Evolutionary conservation across 1,284 basidiomycete species (phyloP).

Genomic region (Tetrapyrgos nigripes): DNA sequence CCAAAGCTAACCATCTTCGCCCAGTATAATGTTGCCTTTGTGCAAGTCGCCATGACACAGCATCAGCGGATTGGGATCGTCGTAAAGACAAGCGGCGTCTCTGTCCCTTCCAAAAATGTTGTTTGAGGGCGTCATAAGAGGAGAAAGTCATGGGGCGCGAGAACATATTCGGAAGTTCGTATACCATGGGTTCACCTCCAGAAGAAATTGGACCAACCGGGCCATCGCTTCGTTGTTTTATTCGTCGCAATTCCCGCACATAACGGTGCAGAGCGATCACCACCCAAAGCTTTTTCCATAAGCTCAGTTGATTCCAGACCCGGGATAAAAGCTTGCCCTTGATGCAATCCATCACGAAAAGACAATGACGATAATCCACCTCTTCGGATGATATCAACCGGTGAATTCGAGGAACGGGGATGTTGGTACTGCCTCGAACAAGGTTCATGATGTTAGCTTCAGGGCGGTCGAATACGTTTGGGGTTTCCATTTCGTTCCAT

Average conservation of each 20-base stretch:
- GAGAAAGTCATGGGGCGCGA: background rate
- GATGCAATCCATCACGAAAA: conserved; percentile 15
- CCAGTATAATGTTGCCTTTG: background rate
- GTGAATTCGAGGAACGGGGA: conserved; percentile 8
- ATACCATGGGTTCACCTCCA: background rate
- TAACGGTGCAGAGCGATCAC: background rate
- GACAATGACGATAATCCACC: background rate
- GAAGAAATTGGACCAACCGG: background rate
- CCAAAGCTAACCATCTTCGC: background rate
- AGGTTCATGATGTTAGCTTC: conserved; percentile 9
- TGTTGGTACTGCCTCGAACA: background rate
- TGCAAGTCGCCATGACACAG: background rate
- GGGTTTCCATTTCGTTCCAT: no score
- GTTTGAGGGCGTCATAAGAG: background rate
- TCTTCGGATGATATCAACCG: background rate
- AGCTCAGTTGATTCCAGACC: conserved; percentile 1
- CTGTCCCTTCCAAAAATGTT: background rate
- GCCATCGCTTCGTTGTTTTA: background rate
- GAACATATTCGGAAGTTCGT: background rate
- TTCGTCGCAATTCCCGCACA: background rate
- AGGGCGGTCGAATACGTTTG: no score
- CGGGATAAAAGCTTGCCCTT: conserved; percentile 1
- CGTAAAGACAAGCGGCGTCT: background rate
- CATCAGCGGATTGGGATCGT: background rate
- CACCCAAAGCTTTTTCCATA: conserved; percentile 3